phyloP scores from a whole-genome alignment of 176 grass and related monocot species.

The Juncus inflexus region DNA sequence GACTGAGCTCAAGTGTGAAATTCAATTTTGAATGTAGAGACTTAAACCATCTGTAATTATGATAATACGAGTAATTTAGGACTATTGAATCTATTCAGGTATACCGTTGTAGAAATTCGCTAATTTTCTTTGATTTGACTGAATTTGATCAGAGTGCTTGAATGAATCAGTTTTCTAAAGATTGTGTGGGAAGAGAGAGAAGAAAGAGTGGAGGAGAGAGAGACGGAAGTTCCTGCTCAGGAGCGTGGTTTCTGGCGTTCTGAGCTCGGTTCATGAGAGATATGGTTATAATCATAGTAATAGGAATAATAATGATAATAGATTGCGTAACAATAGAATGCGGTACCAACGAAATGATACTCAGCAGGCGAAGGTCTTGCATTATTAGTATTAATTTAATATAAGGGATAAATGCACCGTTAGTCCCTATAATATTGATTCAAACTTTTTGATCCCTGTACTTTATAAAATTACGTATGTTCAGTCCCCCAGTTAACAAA shows the following conservation, averaged over 20 bases:
- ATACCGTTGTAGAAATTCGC: not conserved
- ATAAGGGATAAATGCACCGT: too few species aligned
- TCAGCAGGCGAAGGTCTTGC: conserved; percentile 43
- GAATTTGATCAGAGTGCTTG: conserved; percentile 21
- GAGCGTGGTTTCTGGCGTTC: conserved; percentile 52
- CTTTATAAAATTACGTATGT: too few species aligned
- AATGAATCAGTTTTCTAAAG: conserved; percentile 56
- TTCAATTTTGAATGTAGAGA: conserved; percentile 49
- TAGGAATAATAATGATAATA: too few species aligned
- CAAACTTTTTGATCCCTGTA: too few species aligned
- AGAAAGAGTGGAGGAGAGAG: too few species aligned
- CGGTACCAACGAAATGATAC: conserved; percentile 43
- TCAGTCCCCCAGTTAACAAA: too few species aligned
- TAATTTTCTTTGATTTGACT: conserved; percentile 20
- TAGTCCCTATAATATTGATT: too few species aligned
- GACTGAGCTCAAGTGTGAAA: not conserved
- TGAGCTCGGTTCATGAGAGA: conserved; percentile 13
- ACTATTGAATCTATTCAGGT: not conserved
- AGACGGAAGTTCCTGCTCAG: conserved; percentile 32
- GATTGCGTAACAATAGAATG: too few species aligned
- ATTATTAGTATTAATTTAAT: too few species aligned
- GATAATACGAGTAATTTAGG: too few species aligned
- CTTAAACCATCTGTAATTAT: conserved; percentile 44
- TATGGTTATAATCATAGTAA: too few species aligned
- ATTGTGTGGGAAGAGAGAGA: too few species aligned